Evolutionary conservation across 768 basidiomycete genomes (phyloP).

Genomic region (Leucogyrophana mollusca): DNA sequence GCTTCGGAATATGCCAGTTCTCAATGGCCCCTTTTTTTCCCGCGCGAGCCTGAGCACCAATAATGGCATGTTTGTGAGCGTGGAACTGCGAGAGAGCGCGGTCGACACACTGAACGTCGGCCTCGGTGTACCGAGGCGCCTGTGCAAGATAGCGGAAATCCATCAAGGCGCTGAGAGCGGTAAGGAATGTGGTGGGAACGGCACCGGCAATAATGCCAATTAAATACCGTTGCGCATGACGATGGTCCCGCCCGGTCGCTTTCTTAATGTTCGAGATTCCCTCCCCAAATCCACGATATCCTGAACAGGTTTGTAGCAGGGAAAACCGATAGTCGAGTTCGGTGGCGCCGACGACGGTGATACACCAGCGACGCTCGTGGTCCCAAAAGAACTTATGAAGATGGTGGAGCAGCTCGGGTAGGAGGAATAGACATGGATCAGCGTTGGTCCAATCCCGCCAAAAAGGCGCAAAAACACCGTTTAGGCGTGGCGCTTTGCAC

Average conservation of each 20-base stretch:
- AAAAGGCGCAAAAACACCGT: conserved; percentile 21
- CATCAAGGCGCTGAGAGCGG: conserved; percentile 30
- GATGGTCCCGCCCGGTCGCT: conserved; percentile 37
- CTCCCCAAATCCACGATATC: conserved; percentile 36
- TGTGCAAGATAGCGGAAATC: conserved; percentile 40
- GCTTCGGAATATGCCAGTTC: conserved; percentile 41
- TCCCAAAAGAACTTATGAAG: conserved; percentile 40
- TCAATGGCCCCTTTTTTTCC: conserved; percentile 14
- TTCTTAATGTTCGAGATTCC: conserved; percentile 42
- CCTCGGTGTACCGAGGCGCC: conserved; percentile 23
- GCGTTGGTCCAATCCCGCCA: conserved; percentile 36
- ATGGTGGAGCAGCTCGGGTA: conserved; percentile 37
- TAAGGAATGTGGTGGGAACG: conserved; percentile 26
- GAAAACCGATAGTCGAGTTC: conserved; percentile 39
- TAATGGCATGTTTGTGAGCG: conserved; percentile 29
- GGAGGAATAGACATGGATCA: conserved; percentile 32
- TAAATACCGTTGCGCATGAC: conserved; percentile 34
- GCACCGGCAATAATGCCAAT: conserved; percentile 34
- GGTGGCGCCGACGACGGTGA: conserved; percentile 21
- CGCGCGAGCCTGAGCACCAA: conserved; percentile 24
- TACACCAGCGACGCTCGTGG: conserved; percentile 38
- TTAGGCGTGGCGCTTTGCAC: conserved; percentile 12
- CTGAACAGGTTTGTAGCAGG: conserved; percentile 33
- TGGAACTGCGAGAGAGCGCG: conserved; percentile 30
- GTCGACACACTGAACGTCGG: conserved; percentile 13